Conservation (phyloP, 2,329 filamentous ascomycete species). For the Tympanopsis confertula region DNA sequence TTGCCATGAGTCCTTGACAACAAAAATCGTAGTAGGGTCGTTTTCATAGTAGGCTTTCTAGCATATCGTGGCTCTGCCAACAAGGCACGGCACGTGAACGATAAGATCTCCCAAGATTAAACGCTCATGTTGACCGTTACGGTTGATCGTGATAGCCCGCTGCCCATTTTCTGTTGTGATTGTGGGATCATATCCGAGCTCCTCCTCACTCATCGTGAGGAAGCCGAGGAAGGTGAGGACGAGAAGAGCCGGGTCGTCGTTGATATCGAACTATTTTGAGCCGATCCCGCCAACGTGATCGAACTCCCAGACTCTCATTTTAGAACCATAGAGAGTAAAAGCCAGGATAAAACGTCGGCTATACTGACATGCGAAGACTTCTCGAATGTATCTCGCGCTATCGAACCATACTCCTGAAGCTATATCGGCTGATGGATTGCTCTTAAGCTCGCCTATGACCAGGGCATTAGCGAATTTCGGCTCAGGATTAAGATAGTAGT, state of each 20-base stretch:
- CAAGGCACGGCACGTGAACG: slow-evolving; percentile 11
- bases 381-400: slow-evolving; percentile 31
- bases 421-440: no score
- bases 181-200: slow-evolving; percentile 22
- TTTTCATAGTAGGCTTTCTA: slow-evolving; percentile 18
- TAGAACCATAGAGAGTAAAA: slow-evolving; percentile 23
- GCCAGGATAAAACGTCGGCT: slow-evolving; percentile 28
- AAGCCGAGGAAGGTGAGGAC: slow-evolving; percentile 14
- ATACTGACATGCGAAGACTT: slow-evolving; percentile 29
- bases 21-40: slow-evolving; percentile 11
- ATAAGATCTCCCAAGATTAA: slow-evolving; percentile 15
- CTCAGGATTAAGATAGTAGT: no score
- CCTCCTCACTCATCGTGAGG: slow-evolving; percentile 15
- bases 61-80: slow-evolving; percentile 19
- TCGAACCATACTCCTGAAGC: no score
- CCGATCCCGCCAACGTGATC: slow-evolving; percentile 20
- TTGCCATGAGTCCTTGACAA: slow-evolving; percentile 23
- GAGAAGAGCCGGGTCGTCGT: slow-evolving; percentile 16
- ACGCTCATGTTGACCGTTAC: slow-evolving; percentile 13
- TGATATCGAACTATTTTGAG: slow-evolving; percentile 21
- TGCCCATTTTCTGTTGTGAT: slow-evolving; percentile 13
- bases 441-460: no score
- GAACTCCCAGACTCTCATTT: slow-evolving; percentile 23
- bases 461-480: no score
- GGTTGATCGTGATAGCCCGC: slow-evolving; percentile 18